Evolutionary conservation across 192 early-diverging fungal species (phyloP), one percentile per base, ranked within the genome.

Genomic region (Thamnidium elegans): DNA sequence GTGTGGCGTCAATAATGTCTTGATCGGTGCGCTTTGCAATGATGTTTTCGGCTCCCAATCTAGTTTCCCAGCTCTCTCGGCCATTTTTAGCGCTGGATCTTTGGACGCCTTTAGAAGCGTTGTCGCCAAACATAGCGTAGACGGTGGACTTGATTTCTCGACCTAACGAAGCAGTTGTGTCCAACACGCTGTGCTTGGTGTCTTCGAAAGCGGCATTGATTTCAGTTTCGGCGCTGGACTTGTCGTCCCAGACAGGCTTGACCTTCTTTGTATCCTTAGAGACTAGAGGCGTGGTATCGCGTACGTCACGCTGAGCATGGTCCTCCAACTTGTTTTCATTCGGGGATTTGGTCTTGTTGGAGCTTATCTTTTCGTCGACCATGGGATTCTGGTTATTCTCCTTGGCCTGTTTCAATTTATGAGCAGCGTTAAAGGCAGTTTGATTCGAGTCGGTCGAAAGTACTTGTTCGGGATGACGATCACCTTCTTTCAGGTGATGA

Each of bases 401-500:
- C 26, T 26, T 26, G 26, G 26, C 26, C 3, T 26, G 26, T 26
- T 26, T 3, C 26, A 3, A 26, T 26, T 55, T 31, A 32, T 55
- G 7, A 31, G 32, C 32, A n/a, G 23, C 23, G 11, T 26, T 26
- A 26, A 26, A 26, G 26, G 26, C 26, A 26, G 26, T 3, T 34
- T 19, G 36, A 19, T 58, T 11, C 13, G 55, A 15, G 36, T 19
- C 10, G 20, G 17, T 23, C 2, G 62, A 23, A 63, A 63, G 34
- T 19, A 63, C 50, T 17, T 63, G 31, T 0, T 62, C 67, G 0
- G 67, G 51, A 21, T 39, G 50, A 31, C 26, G 60, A 20, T 51
- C 26, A 21, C 67, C 67, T 32, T 55, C 58, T 52, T 69, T 69
- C 7, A 69, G 36, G 23, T 69, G 67, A 15, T 69, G 67, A 4